Evolutionary conservation across 257 asterid genomes (phyloP).

Genomic region (Haberlea rhodopensis): DNA sequence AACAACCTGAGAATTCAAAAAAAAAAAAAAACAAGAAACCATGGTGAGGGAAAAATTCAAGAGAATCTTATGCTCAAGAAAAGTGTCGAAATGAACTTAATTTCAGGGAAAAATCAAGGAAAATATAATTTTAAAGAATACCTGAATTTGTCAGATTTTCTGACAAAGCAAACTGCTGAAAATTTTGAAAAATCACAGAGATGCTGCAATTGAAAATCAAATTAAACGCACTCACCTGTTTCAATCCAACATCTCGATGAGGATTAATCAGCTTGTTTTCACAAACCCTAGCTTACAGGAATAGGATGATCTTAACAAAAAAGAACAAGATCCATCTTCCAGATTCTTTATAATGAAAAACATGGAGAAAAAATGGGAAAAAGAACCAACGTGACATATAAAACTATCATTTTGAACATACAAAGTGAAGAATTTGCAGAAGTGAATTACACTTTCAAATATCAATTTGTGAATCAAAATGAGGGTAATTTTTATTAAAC

Average conservation of each 20-base stretch:
- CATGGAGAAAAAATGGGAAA: background rate
- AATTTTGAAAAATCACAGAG: background rate
- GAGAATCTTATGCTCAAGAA: background rate
- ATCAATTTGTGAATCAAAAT: background rate
- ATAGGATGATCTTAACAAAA: conserved; percentile 16
- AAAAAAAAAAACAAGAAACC: conserved; percentile 4
- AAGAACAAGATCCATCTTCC: conserved; percentile 23
- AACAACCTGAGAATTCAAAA: background rate
- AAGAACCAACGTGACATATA: conserved; percentile 18
- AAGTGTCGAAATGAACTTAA: background rate
- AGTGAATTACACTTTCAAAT: background rate
- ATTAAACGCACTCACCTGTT: background rate
- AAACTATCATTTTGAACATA: conserved; percentile 17
- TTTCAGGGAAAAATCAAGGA: background rate
- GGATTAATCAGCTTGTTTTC: conserved; percentile 5
- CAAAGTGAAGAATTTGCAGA: conserved; percentile 12
- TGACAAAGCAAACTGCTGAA: conserved; percentile 14
- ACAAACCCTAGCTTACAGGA: conserved; percentile 37
- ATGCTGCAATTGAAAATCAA: background rate
- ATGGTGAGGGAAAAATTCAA: conserved; percentile 3
- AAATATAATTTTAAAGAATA: background rate
- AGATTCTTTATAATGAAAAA: conserved; percentile 17
- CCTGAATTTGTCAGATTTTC: background rate
- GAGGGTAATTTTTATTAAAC: background rate
- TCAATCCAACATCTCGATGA: background rate